Evolutionary conservation across 306 rosid species (phyloP).

Genomic region (Casuarina glauca): DNA sequence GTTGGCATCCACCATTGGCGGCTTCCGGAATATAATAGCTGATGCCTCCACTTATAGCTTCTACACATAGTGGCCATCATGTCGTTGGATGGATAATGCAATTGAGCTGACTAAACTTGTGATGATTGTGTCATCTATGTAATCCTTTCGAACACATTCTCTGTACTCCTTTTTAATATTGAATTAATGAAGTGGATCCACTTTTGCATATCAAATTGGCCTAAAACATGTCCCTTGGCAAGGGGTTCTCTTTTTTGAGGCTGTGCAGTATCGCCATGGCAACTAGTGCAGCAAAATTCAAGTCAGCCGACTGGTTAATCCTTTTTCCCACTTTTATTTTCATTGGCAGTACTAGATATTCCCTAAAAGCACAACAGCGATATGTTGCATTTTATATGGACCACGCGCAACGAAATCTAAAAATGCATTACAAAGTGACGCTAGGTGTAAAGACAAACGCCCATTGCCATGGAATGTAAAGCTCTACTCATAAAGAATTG

Average conservation of each 20-base stretch:
- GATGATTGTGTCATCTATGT: no score
- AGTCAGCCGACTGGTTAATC: neutral
- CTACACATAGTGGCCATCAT: constrained; percentile 44
- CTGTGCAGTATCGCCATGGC: no score
- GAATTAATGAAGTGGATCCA: neutral
- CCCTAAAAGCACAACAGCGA: no score
- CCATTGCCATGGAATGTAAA: neutral
- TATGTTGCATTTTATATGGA: no score
- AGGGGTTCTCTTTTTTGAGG: no score
- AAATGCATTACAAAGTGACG: no score
- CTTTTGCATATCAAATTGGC: neutral
- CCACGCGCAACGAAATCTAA: no score
- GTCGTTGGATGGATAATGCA: constrained; percentile 2
- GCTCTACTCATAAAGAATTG: neutral
- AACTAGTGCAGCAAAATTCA: no score
- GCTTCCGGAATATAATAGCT: constrained; percentile 69
- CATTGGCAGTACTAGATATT: no score
- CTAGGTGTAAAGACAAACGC: neutral
- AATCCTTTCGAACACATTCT: neutral
- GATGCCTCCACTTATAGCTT: constrained; percentile 89
- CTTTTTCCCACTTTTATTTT: neutral
- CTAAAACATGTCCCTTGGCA: neutral
- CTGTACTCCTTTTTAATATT: neutral
- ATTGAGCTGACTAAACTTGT: neutral
- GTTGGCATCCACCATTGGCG: constrained; percentile 91